Percentiles rank a stretch among this genome's conserved stretches.
These are phyloP conservation scores for Cryphonectria japonica DNA, from an alignment of 2,329 filamentous ascomycete genomes.

Conservation along the genomic window DNA sequence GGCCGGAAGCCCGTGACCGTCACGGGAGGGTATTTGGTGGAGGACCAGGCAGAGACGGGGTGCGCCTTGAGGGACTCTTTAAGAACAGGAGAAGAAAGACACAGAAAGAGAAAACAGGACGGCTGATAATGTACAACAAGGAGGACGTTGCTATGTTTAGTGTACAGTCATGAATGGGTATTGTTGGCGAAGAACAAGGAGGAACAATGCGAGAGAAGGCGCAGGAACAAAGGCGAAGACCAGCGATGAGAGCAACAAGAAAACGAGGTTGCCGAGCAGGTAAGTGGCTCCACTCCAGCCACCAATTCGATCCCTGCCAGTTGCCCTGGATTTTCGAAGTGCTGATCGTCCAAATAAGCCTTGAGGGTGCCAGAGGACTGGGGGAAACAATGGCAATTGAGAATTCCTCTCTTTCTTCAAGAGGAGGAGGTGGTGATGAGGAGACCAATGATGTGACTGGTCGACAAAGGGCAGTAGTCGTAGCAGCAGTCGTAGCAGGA, in stretches of 20 bases:
- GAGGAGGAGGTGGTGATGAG: background rate
- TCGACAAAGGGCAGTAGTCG: no score
- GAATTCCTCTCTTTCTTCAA: background rate
- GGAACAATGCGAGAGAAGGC: constrained; percentile 4
- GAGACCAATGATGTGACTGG: background rate
- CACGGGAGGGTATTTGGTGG: no score
- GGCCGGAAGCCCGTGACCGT: background rate
- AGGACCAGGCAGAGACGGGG: constrained; percentile 5
- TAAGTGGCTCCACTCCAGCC: constrained; percentile 20
- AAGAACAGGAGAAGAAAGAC: background rate
- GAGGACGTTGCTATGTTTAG: background rate
- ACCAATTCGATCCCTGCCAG: constrained; percentile 17
- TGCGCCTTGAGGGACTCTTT: background rate
- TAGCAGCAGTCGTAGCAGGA: no score
- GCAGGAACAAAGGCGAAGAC: background rate
- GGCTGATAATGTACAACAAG: background rate
- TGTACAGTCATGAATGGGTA: constrained; percentile 3
- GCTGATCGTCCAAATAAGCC: background rate
- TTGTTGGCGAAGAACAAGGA: constrained; percentile 2
- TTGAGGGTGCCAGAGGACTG: background rate
- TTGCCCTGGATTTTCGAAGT: background rate
- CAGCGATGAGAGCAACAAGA: background rate
- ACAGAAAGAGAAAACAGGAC: constrained; percentile 14
- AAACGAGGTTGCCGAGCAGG: constrained; percentile 16
- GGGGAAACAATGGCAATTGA: no score